Evolutionary conservation across 805 yeast species (phyloP).

Genomic region (Wickerhamomyces mucosus): DNA sequence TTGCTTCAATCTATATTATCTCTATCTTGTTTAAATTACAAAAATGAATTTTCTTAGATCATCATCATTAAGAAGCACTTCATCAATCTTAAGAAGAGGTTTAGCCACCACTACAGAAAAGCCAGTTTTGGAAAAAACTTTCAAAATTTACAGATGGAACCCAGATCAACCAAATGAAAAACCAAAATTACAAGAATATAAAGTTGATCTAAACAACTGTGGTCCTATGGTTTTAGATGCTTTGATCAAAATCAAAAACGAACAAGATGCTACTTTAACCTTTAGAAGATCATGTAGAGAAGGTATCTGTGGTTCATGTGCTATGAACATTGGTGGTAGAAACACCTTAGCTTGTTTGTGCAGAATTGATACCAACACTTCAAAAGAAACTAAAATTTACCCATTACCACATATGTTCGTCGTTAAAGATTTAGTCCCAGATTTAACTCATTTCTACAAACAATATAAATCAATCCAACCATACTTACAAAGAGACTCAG

Average conservation of each 20-base stretch:
- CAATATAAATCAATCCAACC: constrained; percentile 98
- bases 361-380: constrained; percentile 73
- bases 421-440: constrained; percentile 95
- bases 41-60: not conserved
- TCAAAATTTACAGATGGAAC: constrained; percentile 95
- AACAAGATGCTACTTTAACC: constrained; percentile 91
- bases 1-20: no score
- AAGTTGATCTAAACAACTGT: constrained; percentile 80
- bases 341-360: constrained; percentile 96
- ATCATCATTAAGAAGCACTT: not conserved
- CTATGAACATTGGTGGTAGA: constrained; percentile 97
- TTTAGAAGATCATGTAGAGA: constrained; percentile 98
- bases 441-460: constrained; percentile 93
- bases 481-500: constrained; percentile 69
- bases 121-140: constrained; percentile 60
- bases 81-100: constrained; percentile 9
- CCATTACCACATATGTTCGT: constrained; percentile 98
- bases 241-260: constrained; percentile 86
- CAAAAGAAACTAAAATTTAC: constrained; percentile 77
- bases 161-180: constrained; percentile 93
- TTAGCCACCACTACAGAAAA: constrained; percentile 41
- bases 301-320: constrained; percentile 99
- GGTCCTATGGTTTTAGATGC: constrained; percentile 99
- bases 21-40: no score
- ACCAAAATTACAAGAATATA: constrained; percentile 77